phyloP scores from a whole-genome alignment of 441 rosid genomes.

The Euphorbia schlechtendalii region DNA sequence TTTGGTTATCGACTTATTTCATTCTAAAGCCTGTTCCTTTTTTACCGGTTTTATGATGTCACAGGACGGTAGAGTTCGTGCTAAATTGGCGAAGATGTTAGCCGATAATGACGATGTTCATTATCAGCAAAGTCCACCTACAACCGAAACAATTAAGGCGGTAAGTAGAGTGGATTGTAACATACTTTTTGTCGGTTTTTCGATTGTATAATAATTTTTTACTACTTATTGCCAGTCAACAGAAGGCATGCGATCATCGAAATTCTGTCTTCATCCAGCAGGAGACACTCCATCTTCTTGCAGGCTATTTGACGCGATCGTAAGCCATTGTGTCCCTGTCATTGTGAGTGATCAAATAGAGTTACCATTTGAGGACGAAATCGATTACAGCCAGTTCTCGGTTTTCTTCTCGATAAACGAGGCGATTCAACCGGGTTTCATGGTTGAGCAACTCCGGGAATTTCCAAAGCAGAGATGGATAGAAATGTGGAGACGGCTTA shows the following conservation, averaged over 20 bases:
- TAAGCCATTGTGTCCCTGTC: slow-evolving; percentile 87
- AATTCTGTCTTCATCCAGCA: slow-evolving; percentile 88
- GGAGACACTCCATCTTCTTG: slow-evolving; percentile 98
- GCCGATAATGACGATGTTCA: slow-evolving; percentile 57
- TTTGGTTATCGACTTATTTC: neutral
- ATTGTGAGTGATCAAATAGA: slow-evolving; percentile 80
- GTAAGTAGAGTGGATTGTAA: slow-evolving; percentile 30
- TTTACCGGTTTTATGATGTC: slow-evolving; percentile 13
- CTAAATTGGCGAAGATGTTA: slow-evolving; percentile 54
- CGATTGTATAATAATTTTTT: slow-evolving; percentile 1
- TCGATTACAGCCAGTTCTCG: slow-evolving; percentile 72
- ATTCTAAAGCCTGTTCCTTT: neutral
- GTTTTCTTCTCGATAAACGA: slow-evolving; percentile 74
- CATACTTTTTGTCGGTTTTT: neutral
- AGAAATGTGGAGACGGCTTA: slow-evolving; percentile 71
- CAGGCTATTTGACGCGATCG: slow-evolving; percentile 89
- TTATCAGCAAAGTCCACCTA: slow-evolving; percentile 55
- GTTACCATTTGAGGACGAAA: slow-evolving; percentile 88
- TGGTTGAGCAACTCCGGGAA: slow-evolving; percentile 59
- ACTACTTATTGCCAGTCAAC: slow-evolving; percentile 49
- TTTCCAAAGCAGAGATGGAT: slow-evolving; percentile 71
- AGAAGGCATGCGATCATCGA: slow-evolving; percentile 81
- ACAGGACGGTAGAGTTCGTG: slow-evolving; percentile 86
- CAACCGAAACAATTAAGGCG: slow-evolving; percentile 61
- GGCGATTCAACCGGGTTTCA: slow-evolving; percentile 59